Base-by-base conservation (phyloP, 2,329 filamentous ascomycete species). In the Phyllosticta citriasiana region DNA sequence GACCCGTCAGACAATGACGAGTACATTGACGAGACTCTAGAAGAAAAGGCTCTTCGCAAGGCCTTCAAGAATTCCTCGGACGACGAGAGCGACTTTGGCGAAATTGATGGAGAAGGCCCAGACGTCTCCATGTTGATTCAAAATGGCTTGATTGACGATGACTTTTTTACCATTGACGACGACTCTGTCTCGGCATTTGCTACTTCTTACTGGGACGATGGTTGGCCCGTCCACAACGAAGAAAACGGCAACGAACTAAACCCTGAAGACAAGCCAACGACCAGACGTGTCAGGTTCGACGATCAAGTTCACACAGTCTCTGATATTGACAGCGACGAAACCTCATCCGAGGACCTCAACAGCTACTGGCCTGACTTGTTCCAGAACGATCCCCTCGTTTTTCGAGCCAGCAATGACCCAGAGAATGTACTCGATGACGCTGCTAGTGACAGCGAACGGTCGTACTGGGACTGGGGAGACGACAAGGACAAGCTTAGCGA, bases 301-400 rank as follows among this genome's bases (percentile, higher is more conserved):
- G 81, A 86, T 59, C 81, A 84, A 60, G 80, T 87, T 51, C 81
- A 85, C 62, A 27, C 55, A 3, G 80, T 82, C 63, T 87, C 87
- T 61, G 87, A 89, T 82, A 47, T 61, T 30, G 55, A 53, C 35
- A 71, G 70, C 61, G 69, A 72, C 24, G 69, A 71, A n/a, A 70
- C 71, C 55, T 72, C 72, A 33, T 74, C 73, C 3, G 83, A 86
- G 50, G 81, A 85, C 62, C 82, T 85, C 64, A 81, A 83, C 63
- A 83, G 84, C 64, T 83, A 91, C 65, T 90, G 90, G 64, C 87
- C 88, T 1, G 85, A 91, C 70, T 85, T 93, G 63, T 93, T 93
- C 72, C 79, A 92, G 61, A 84, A 88, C 57, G 88, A 91, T 73
- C 87, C 84, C 69, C 86, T 88, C 5, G 80, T 81, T 57, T 85